Evolutionary conservation across 345 rosid genomes (phyloP), one percentile per base, ranked within the genome.

Genomic region (Eutrema japonicum): DNA sequence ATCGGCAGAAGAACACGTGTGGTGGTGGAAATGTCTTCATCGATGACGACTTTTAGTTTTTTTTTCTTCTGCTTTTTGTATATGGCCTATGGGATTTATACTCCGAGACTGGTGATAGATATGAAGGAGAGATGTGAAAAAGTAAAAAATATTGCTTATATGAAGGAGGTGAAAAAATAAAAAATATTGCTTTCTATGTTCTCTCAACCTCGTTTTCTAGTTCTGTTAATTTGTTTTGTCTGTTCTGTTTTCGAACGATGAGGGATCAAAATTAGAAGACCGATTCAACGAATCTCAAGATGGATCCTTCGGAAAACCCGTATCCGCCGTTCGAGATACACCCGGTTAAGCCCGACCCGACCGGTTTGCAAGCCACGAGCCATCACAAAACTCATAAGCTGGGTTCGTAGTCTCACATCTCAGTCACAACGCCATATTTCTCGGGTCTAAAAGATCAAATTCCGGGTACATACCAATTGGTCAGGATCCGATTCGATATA

Each of bases 251-350:
- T 37, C 10, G 0, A 52, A 53, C 57, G 45, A 76, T 68, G 72
- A 71, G 80, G 98, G 2, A 84, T 93, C 85, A 86, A 80, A 69
- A 80, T 91, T 46, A 82, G 87, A 48, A 85, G 73, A 48, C 86
- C 83, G 43, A 49, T 91, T 10, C 36, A 74, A 72, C 84, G 83
- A 74, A 59, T 88, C 68, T 79, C 92, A 11, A 62, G 79, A 46
- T 86, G 91, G 91, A 66, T 91, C 68, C 52, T 77, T 71, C 62
- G 74, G 4, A 71, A 37, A 65, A 64, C 71, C 33, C 43, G 72
- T 4, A 16, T 71, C 47, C 43, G 52, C 29, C 66, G 65, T 4
- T 47, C 75, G 1, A 70, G 54, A 55, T 77, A 71, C 56, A 70
- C 8, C 62, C 80, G 72, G 67, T 70, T 77, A 40, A 49, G 16